Percentiles rank a stretch among this genome's conserved stretches.
phyloP scores from a whole-genome alignment of 495 filamentous ascomycete species.

The Penicillium flavigenum region DNA sequence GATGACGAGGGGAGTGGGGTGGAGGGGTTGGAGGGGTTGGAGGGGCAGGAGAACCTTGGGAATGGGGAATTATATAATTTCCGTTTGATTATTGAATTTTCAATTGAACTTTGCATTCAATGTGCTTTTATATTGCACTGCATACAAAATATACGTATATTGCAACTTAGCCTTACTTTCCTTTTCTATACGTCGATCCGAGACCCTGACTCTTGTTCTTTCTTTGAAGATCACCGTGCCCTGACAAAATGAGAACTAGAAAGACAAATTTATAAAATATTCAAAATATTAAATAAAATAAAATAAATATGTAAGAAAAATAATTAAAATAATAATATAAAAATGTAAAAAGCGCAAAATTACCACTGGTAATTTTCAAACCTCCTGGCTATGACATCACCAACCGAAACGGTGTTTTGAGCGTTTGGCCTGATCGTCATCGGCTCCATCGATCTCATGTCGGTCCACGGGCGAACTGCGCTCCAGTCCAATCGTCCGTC shows the following conservation, averaged over 20 bases:
- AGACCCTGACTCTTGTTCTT: neutral
- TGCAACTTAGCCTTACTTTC: slow-evolving; percentile 6
- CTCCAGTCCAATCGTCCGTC: slow-evolving; percentile 28
- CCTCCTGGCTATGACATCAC: slow-evolving; percentile 36
- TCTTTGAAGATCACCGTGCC: neutral
- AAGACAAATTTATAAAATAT: neutral
- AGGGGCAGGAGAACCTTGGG: slow-evolving; percentile 1
- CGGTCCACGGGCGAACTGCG: slow-evolving; percentile 32
- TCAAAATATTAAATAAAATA: neutral
- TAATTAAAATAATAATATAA: neutral
- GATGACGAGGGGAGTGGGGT: slow-evolving; percentile 27
- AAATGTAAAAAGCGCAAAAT: slow-evolving; percentile 3
- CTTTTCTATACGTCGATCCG: neutral
- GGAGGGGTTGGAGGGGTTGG: slow-evolving; percentile 11
- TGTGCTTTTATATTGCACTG: neutral
- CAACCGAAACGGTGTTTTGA: slow-evolving; percentile 28
- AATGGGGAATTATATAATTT: slow-evolving; percentile 7
- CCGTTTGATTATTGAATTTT: neutral
- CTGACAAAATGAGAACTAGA: neutral
- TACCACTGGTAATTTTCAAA: slow-evolving; percentile 25
- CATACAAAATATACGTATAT: neutral
- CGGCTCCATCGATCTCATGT: slow-evolving; percentile 41
- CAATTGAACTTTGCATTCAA: neutral
- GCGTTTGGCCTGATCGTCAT: slow-evolving; percentile 45
- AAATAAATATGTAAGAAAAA: neutral